A percentile compares a stretch with the other conserved stretches of the same genome.
phyloP scores from a whole-genome alignment of 2,329 filamentous ascomycete genomes.

The Cordyceps tenuipes region DNA sequence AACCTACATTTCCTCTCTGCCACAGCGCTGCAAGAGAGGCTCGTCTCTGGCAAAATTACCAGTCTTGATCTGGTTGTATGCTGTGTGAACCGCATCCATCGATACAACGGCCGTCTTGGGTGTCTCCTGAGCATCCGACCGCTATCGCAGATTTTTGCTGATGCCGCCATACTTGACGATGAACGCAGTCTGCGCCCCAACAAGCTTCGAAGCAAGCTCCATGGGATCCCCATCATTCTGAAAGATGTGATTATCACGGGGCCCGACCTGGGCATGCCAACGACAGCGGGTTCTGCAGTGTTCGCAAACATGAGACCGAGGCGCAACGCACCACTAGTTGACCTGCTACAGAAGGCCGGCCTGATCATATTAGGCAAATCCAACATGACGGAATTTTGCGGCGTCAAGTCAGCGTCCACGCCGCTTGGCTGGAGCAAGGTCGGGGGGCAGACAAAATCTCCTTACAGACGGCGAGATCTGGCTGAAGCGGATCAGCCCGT shows the following conservation, averaged over 20 bases:
- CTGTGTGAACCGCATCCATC: not conserved
- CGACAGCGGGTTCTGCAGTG: conserved; percentile 2
- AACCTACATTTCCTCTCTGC: not conserved
- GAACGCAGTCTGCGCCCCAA: conserved; percentile 1
- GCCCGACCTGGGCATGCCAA: conserved; percentile 10
- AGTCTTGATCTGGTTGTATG: not conserved
- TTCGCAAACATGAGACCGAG: not conserved
- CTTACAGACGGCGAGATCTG: conserved; percentile 5
- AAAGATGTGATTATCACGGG: conserved; percentile 10
- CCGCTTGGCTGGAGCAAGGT: not conserved
- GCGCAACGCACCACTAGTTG: conserved; percentile 4
- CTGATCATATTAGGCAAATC: conserved; percentile 11
- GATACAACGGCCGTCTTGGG: not conserved
- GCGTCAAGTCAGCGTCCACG: conserved; percentile 3
- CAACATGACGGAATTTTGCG: conserved; percentile 13
- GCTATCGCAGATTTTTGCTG: not conserved
- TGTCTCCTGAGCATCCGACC: conserved; percentile 1
- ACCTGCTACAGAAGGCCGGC: conserved; percentile 7
- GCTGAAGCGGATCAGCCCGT: conserved; percentile 9
- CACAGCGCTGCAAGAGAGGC: not conserved
- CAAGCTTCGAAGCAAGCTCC: conserved; percentile 1
- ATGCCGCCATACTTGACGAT: conserved; percentile 4
- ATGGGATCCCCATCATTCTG: conserved; percentile 9
- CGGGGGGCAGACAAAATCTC: conserved; percentile 9
- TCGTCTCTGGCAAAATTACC: not conserved